Evolutionary conservation across 176 grass and related monocot species (phyloP).

Genomic region (Avena eriantha): DNA sequence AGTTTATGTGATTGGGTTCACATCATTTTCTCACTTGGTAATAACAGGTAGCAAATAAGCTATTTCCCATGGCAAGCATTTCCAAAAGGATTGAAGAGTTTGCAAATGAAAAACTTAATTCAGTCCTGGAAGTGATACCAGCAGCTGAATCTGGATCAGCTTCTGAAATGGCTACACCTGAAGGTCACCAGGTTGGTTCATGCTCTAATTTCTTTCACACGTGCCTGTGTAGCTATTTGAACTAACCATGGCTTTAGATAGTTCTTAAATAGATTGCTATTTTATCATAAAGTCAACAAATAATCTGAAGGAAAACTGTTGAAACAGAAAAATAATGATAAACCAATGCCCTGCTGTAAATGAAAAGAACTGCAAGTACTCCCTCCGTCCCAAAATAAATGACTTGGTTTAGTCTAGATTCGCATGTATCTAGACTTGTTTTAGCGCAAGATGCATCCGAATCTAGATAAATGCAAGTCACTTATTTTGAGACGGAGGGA

Average conservation of each 20-base stretch:
- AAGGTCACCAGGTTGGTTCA: slow-evolving; percentile 55
- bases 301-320: slow-evolving; percentile 8
- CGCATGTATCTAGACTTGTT: too few species aligned
- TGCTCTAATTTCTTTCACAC: slow-evolving; percentile 38
- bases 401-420: too few species aligned
- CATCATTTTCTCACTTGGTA: slow-evolving; percentile 32
- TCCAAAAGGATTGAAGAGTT: slow-evolving; percentile 92
- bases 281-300: background rate
- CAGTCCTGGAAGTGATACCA: slow-evolving; percentile 61
- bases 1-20: slow-evolving; percentile 30
- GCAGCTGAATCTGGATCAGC: slow-evolving; percentile 39
- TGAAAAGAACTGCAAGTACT: slow-evolving; percentile 1
- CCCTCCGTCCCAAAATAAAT: too few species aligned
- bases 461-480: too few species aligned
- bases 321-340: background rate
- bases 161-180: slow-evolving; percentile 49
- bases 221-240: slow-evolving; percentile 24
- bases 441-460: too few species aligned
- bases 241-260: slow-evolving; percentile 13
- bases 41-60: slow-evolving; percentile 92
- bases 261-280: slow-evolving; percentile 3
- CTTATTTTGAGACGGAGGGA: too few species aligned
- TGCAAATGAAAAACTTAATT: slow-evolving; percentile 84
- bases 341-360: slow-evolving; percentile 4
- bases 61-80: slow-evolving; percentile 88